Evolutionary conservation across 257 asterid species (phyloP).

Genomic region (Cinchona pubescens): DNA sequence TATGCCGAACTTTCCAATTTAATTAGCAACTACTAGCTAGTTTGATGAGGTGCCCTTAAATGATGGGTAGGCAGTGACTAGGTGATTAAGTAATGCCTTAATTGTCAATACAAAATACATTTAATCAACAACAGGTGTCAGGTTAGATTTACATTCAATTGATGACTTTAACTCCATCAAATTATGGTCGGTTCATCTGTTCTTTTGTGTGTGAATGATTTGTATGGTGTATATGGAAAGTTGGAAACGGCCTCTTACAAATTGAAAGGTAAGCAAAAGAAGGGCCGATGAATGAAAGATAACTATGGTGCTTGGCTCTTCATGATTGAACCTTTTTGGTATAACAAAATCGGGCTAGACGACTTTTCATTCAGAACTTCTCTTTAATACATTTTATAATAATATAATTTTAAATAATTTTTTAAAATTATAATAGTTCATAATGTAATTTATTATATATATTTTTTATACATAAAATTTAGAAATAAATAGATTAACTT

Average conservation of each 20-base stretch:
- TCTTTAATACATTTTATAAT: no score
- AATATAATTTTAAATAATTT: no score
- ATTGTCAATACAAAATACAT: neutral
- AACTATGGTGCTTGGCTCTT: neutral
- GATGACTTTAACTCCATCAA: neutral
- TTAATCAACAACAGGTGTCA: neutral
- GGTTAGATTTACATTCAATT: neutral
- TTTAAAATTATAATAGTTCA: no score
- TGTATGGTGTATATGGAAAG: neutral
- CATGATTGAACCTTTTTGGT: neutral
- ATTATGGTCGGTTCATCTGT: neutral
- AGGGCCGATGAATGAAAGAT: neutral
- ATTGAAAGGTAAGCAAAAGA: neutral
- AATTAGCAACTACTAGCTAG: neutral
- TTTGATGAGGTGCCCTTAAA: constrained; percentile 2
- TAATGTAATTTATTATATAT: no score
- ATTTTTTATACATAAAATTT: no score
- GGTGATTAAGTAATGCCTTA: neutral
- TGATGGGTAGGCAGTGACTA: neutral
- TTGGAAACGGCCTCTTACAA: neutral
- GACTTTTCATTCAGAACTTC: no score
- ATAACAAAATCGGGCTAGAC: neutral
- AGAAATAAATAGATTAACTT: no score
- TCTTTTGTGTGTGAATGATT: neutral
- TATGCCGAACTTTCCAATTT: neutral